Conservation (phyloP, 2,329 filamentous ascomycete genomes). For the Domatiomyces catenatus region DNA sequence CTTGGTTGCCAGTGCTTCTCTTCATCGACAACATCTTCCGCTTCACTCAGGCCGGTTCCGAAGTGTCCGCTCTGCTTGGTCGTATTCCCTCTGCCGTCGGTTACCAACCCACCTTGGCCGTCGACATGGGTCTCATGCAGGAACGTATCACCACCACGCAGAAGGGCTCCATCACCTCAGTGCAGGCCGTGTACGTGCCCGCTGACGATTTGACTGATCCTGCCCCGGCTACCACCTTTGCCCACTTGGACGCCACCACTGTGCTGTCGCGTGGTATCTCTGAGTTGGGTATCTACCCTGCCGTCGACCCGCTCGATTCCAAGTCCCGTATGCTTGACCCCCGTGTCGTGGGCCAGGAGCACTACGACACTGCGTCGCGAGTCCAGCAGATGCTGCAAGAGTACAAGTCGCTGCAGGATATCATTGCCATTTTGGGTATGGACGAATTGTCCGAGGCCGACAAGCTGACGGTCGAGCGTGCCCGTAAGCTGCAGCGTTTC, state of each 20-base stretch:
- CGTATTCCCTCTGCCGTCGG: constrained; percentile 99
- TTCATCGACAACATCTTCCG: constrained; percentile 99
- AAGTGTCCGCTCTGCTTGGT: constrained; percentile 97
- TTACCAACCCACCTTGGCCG: constrained; percentile 97
- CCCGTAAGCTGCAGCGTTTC: constrained; percentile 99
- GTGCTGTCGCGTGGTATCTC: constrained; percentile 99
- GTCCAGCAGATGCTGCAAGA: constrained; percentile 99
- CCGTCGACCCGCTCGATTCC: constrained; percentile 98
- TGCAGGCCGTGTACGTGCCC: constrained; percentile 99
- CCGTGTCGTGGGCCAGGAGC: constrained; percentile 93
- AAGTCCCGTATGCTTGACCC: constrained; percentile 99
- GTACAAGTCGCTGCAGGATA: constrained; percentile 99
- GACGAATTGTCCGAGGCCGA: constrained; percentile 98
- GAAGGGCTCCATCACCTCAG: constrained; percentile 98
- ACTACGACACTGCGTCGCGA: constrained; percentile 86
- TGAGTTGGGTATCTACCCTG: constrained; percentile 99
- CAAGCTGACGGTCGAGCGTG: constrained; percentile 99
- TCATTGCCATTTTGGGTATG: constrained; percentile 99
- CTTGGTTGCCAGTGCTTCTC: constrained; percentile 54
- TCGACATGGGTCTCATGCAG: constrained; percentile 99
- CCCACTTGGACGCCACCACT: constrained; percentile 99
- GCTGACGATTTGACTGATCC: constrained; percentile 99
- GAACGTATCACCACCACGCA: constrained; percentile 99
- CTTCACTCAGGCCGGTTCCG: constrained; percentile 98
- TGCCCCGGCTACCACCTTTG: constrained; percentile 97